These are phyloP conservation scores for Yamadazyma tumulicola DNA, from an alignment of 805 yeast species.

Conservation along the genomic window DNA sequence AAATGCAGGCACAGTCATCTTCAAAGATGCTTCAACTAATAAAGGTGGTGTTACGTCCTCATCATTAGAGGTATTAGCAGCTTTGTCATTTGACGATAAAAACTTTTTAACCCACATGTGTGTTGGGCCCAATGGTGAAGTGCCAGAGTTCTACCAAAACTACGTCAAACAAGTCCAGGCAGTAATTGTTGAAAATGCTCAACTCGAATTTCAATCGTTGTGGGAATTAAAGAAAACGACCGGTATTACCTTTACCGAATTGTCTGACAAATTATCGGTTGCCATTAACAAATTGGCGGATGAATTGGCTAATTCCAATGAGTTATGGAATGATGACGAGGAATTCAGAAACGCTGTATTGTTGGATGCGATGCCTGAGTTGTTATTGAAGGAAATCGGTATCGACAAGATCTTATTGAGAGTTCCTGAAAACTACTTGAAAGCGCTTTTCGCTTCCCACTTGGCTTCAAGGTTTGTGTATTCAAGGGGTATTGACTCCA, in stretches of 20 bases:
- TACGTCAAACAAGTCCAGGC: slow-evolving; percentile 83
- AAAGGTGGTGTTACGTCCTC: slow-evolving; percentile 99
- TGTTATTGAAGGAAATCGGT: slow-evolving; percentile 63
- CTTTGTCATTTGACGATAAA: slow-evolving; percentile 83
- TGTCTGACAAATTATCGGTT: slow-evolving; percentile 79
- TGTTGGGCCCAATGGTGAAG: slow-evolving; percentile 47
- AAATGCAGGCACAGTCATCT: slow-evolving; percentile 78
- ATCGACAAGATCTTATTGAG: slow-evolving; percentile 64
- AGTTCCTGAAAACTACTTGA: slow-evolving; percentile 84
- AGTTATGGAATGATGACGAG: slow-evolving; percentile 79
- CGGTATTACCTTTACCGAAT: slow-evolving; percentile 58
- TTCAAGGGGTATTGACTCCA: slow-evolving; percentile 73
- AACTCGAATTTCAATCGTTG: slow-evolving; percentile 78
- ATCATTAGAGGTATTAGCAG: slow-evolving; percentile 90
- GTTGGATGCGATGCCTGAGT: slow-evolving; percentile 70
- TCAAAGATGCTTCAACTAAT: slow-evolving; percentile 95
- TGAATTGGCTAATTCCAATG: slow-evolving; percentile 75
- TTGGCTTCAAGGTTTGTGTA: slow-evolving; percentile 84
- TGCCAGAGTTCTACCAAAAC: slow-evolving; percentile 73
- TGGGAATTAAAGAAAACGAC: slow-evolving; percentile 72
- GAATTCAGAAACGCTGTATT: slow-evolving; percentile 75
- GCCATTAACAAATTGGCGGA: slow-evolving; percentile 84
- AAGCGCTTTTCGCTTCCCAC: slow-evolving; percentile 83
- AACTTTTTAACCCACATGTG: slow-evolving; percentile 81
- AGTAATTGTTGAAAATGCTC: slow-evolving; percentile 73